Evolutionary conservation across 1,284 basidiomycete genomes (phyloP), one percentile per base, ranked within the genome.

Genomic region (Pseudozyma sp.): DNA sequence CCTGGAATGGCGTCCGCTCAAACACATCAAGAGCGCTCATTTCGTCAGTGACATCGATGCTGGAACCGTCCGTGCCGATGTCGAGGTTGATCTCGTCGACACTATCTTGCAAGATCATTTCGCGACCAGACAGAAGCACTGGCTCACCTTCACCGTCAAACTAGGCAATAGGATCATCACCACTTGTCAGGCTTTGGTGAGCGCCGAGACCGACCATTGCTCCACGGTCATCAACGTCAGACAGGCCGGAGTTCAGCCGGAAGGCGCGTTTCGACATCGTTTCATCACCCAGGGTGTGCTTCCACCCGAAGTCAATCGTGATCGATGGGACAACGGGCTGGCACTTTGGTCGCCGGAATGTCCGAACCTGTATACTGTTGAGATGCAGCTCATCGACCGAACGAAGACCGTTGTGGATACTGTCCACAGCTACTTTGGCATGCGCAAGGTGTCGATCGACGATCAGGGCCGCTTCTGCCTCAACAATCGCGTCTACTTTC

Each of bases 401-500:
- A 11, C 17, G 2, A 48, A 37, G 33, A 10, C 29, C 8, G 17
- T 16, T 3, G 8, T 53, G 5, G 76, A 78, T 46, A 6, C 17
- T 4, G 59, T 78, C 5, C 37, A 52, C 30, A 68, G 74, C 52
- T 78, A 78, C 54, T 62, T 68, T 31, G 76, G 76, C 24, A 78
- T 78, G 76, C 74, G 76, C 39, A 78, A 78, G 42, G 67, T 78
- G 6, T 70, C 66, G 13, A 48, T 78, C 39, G 65, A 68, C 37
- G 58, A 67, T 7, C 51, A 65, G 8, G 77, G 77, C 6, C 55
- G 64, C 8, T 63, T 78, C 39, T 74, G 60, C 39, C 66, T 78
- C 50, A 77, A 78, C 74, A 75, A 78, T 31, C 53, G 59, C 7
- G 63, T 66, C 29, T 75, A 71, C 48, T 78, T 78, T 19, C 69